Percentiles rank a stretch among this genome's conserved stretches.
These are phyloP conservation scores for Aspergillus asperescens DNA, from an alignment of 495 filamentous ascomycete species.

Conservation along the genomic window DNA sequence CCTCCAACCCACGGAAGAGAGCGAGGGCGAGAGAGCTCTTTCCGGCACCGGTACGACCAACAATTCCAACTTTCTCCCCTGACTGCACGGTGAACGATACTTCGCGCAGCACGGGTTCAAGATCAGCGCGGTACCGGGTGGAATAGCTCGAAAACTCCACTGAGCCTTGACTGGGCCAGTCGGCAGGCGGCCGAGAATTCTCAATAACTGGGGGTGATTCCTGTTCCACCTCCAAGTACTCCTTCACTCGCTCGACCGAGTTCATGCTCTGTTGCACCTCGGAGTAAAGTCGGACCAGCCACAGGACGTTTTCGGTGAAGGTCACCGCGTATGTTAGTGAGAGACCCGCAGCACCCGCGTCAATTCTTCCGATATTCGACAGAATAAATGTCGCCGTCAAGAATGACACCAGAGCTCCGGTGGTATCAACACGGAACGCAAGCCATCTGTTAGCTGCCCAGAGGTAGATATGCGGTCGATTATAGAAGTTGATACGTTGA, in stretches of 20 bases:
- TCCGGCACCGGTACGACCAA: slow-evolving; percentile 92
- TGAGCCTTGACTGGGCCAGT: slow-evolving; percentile 82
- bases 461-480: slow-evolving; percentile 89
- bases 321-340: slow-evolving; percentile 97
- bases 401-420: slow-evolving; percentile 89
- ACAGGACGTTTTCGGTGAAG: slow-evolving; percentile 94
- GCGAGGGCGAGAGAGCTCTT: slow-evolving; percentile 95
- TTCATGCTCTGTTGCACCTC: slow-evolving; percentile 99
- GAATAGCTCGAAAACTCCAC: slow-evolving; percentile 85
- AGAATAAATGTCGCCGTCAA: slow-evolving; percentile 92
- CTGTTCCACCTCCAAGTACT: slow-evolving; percentile 95
- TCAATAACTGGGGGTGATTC: slow-evolving; percentile 77
- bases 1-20: slow-evolving; percentile 95
- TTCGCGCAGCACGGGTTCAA: slow-evolving; percentile 78
- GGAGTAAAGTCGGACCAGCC: slow-evolving; percentile 94
- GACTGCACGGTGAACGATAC: slow-evolving; percentile 83
- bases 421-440: slow-evolving; percentile 81
- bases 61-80: slow-evolving; percentile 91
- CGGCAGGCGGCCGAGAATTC: slow-evolving; percentile 64
- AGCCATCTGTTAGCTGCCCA: slow-evolving; percentile 99
- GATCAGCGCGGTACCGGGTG: slow-evolving; percentile 81
- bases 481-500: slow-evolving; percentile 78
- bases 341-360: slow-evolving; percentile 90
- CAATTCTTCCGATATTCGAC: slow-evolving; percentile 73
- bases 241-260: slow-evolving; percentile 94